Percentiles rank a stretch among this genome's conserved stretches.
Conservation (phyloP, 176 grass and related monocot species). For the Ensete glaucum region DNA sequence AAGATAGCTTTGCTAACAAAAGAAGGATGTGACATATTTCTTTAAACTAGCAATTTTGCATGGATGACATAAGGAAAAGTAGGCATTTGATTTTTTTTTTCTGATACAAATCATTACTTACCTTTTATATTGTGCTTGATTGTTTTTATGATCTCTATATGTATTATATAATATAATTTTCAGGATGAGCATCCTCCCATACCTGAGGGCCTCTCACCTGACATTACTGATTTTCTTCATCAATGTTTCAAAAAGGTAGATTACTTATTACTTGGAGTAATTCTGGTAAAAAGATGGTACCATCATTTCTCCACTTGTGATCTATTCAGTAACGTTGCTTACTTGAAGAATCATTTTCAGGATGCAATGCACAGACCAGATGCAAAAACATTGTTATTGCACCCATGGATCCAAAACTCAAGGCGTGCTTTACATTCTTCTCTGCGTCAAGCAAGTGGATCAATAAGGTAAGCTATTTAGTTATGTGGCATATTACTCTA, state of each 20-base stretch:
- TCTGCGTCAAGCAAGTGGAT: constrained; percentile 44
- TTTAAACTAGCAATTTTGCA: not conserved
- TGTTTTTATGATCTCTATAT: not conserved
- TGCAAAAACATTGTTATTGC: constrained; percentile 91
- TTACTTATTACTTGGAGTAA: not conserved
- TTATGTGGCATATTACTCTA: not conserved
- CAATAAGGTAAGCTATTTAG: constrained; percentile 38
- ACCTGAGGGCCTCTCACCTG: constrained; percentile 86
- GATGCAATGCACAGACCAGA: constrained; percentile 97
- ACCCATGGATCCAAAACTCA: constrained; percentile 91
- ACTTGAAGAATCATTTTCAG: constrained; percentile 40
- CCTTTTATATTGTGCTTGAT: too few relatives aligned
- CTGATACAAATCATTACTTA: not conserved
- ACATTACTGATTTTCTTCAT: constrained; percentile 95
- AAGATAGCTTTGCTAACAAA: too few relatives aligned
- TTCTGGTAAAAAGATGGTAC: not conserved
- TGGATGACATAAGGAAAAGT: not conserved
- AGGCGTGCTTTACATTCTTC: constrained; percentile 60
- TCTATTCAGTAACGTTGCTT: constrained; percentile 21
- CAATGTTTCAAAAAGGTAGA: constrained; percentile 94
- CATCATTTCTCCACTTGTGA: not conserved
- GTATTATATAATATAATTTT: constrained; percentile 1
- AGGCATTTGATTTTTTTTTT: not conserved
- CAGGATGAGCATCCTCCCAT: constrained; percentile 96
- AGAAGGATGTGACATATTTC: too few relatives aligned